Base-by-base conservation (phyloP, 1,139 yeast species). In the Geotrichum klebahnii region DNA sequence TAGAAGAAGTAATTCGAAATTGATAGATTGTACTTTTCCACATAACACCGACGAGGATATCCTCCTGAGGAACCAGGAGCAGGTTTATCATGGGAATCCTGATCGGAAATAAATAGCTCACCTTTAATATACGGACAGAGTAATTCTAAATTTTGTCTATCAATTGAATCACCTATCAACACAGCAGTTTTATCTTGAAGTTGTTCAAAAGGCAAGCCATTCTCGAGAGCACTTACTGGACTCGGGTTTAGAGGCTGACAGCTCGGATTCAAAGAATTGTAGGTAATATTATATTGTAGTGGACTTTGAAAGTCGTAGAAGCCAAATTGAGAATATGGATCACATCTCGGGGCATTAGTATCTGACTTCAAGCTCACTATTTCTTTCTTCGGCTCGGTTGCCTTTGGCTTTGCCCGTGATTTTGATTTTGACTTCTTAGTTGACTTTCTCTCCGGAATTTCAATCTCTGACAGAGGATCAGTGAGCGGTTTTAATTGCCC, bases 151-250 rank as follows among this genome's bases (percentile, higher is more conserved):
- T 44, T 36, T 16, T 52, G 48, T 16, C 57, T 28, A 17, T 55
- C 57, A 2, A 52, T 50, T 10, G 55, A 51, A 33, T 53, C 57
- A n/a, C 57, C 57, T 16, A 55, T 31, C 5, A 55, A 44, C 8
- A 53, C 44, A 14, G 52, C 55, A 1, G 55, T 49, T 33, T 55
- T 55, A 40, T 55, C 50, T 14, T 23, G 19, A 20, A 55, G 44
- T 5, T 42, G 44, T 3, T 39, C 42, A 22, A 50, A 34, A 5
- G 44, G 45, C 28, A 14, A 12, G 16, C 43, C 41, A n/a, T 37
- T 43, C 22, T 39, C 17, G 23, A 53, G 26, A 14, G 37, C 50
- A 12, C 37, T 32, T 10, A 52, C 26, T 8, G 52, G 49, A 4
- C 47, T 41, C 1, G 56, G 56, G 24, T 32, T n/a, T 12, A 47